Conservation (phyloP, 768 basidiomycete genomes). For the Tricholoma sp. region DNA sequence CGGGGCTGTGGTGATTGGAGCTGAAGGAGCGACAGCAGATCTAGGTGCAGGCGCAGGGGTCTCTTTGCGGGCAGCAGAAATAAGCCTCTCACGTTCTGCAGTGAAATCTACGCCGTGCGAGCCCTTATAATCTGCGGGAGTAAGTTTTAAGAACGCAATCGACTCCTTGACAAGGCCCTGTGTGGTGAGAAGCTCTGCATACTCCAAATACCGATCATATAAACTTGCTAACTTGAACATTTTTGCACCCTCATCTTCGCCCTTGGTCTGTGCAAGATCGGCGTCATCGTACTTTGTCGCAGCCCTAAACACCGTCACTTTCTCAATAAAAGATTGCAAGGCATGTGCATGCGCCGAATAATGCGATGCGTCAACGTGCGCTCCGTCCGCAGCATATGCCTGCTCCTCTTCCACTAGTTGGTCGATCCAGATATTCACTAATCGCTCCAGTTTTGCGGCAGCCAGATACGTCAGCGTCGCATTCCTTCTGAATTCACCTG, state of each 20-base stretch:
- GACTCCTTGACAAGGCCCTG: conserved; percentile 90
- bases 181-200: conserved; percentile 84
- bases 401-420: conserved; percentile 86
- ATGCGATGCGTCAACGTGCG: conserved; percentile 41
- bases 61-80: conserved; percentile 23
- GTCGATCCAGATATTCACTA: conserved; percentile 89
- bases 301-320: conserved; percentile 89
- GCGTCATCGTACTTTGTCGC: conserved; percentile 77
- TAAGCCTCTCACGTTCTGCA: conserved; percentile 34
- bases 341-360: conserved; percentile 83
- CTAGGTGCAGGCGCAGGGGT: conserved; percentile 14
- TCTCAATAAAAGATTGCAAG: conserved; percentile 92
- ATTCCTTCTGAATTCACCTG: conserved; percentile 65
- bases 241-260: conserved; percentile 43
- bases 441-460: conserved; percentile 79
- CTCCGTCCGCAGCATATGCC: conserved; percentile 34
- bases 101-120: conserved; percentile 35
- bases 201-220: conserved; percentile 94
- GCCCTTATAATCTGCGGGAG: conserved; percentile 75
- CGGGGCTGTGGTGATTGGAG: conserved; percentile 8
- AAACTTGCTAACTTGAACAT: conserved; percentile 79
- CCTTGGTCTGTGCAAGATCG: conserved; percentile 47
- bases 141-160: conserved; percentile 70
- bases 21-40: conserved; percentile 7
- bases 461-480: conserved; percentile 94